Conservation (phyloP, 139 green algal species). For the Gonium pectorale region DNA sequence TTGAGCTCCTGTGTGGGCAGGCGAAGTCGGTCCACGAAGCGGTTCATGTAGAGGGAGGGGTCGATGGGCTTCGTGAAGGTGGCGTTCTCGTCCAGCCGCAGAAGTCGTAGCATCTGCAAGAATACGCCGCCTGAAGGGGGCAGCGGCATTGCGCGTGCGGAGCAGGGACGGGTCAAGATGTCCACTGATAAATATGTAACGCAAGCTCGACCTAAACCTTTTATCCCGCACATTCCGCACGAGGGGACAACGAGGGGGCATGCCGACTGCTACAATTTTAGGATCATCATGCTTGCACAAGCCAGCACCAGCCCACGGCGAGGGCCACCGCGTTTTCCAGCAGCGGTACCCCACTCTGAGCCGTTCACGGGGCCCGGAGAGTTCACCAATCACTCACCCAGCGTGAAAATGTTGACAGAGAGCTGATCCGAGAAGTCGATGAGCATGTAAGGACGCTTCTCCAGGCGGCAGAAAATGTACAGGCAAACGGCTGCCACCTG, state of each 20-base stretch:
- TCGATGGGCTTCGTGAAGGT: slow-evolving; percentile 91
- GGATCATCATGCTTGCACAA: no score
- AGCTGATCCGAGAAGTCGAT: slow-evolving; percentile 96
- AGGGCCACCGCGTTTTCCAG: no score
- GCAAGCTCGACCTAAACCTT: no score
- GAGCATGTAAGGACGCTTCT: slow-evolving; percentile 94
- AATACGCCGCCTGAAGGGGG: slow-evolving; percentile 78
- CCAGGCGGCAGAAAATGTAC: slow-evolving; percentile 97
- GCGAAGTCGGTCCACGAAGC: slow-evolving; percentile 88
- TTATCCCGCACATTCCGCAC: no score
- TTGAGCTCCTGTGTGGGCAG: slow-evolving; percentile 38
- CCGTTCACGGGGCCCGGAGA: no score
- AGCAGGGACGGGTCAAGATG: no score
- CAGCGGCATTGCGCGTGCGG: no score
- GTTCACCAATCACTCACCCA: no score
- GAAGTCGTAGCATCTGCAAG: slow-evolving; percentile 89
- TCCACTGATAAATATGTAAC: no score
- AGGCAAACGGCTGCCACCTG: slow-evolving; percentile 93
- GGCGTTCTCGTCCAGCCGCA: slow-evolving; percentile 91
- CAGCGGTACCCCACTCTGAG: background rate
- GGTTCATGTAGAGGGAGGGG: slow-evolving; percentile 95
- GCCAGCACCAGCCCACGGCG: no score
- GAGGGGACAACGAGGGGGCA: no score
- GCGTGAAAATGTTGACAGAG: slow-evolving; percentile 59
- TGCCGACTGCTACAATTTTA: background rate